These are phyloP conservation scores for Senna tora DNA, from an alignment of 306 rosid species.

Conservation along the genomic window DNA sequence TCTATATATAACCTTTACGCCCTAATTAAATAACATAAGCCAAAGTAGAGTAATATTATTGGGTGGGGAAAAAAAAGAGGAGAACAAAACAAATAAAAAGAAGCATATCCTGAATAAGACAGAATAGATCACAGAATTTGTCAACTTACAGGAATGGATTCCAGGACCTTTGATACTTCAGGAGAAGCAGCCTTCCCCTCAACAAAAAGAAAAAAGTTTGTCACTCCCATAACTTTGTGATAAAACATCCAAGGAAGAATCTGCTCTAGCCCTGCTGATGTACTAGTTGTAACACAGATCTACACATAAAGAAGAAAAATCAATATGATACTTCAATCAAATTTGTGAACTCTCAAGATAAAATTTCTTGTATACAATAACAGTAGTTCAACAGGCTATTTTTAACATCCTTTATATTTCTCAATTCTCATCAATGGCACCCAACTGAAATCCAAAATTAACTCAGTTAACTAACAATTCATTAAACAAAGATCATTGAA, in stretches of 20 bases:
- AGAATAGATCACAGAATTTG: constrained; percentile 20
- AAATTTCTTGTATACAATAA: neutral
- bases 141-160: constrained; percentile 87
- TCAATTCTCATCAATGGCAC: neutral
- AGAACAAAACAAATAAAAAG: constrained; percentile 27
- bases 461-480: constrained; percentile 8
- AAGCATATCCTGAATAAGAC: constrained; percentile 8
- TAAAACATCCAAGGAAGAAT: constrained; percentile 98
- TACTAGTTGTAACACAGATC: constrained; percentile 89
- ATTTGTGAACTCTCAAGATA: neutral
- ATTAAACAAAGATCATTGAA: constrained; percentile 7
- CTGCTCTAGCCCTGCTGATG: constrained; percentile 94
- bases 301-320: constrained; percentile 40
- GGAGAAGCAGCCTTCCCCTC: constrained; percentile 97
- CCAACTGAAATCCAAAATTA: constrained; percentile 26
- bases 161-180: constrained; percentile 70
- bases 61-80: constrained; percentile 5
- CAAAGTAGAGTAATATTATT: constrained; percentile 33
- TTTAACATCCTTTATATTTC: neutral
- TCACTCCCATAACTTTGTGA: constrained; percentile 88
- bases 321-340: neutral
- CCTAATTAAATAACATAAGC: constrained; percentile 57
- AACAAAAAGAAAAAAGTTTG: constrained; percentile 81
- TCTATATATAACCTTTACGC: constrained; percentile 91
- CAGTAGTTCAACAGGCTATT: constrained; percentile 5